phyloP scores from a whole-genome alignment of 192 early-diverging fungal genomes.

The Coemansia sp. region DNA sequence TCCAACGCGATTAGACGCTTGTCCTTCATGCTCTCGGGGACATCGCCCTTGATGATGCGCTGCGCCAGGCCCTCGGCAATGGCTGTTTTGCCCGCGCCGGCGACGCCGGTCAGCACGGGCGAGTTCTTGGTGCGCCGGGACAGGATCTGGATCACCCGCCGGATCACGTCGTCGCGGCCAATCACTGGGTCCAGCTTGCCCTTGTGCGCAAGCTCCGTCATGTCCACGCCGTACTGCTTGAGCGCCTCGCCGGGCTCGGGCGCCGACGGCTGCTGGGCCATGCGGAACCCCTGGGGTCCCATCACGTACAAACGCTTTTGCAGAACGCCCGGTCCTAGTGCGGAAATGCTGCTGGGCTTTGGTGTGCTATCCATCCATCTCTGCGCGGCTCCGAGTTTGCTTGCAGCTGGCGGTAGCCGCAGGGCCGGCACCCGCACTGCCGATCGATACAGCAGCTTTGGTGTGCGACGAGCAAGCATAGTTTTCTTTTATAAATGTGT shows the following conservation, averaged over 20 bases:
- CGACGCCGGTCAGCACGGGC: constrained; percentile 73
- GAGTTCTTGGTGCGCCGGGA: constrained; percentile 80
- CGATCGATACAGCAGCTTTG: not conserved
- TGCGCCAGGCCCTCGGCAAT: constrained; percentile 80
- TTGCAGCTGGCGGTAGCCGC: not conserved
- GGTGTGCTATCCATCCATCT: not conserved
- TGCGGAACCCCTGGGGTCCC: constrained; percentile 50
- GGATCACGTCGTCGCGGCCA: constrained; percentile 74
- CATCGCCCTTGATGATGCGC: constrained; percentile 71
- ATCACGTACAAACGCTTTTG: constrained; percentile 33
- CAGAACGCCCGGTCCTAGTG: not conserved
- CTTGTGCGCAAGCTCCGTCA: constrained; percentile 69
- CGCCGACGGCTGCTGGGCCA: constrained; percentile 40
- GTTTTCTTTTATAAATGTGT: no score
- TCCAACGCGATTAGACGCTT: constrained; percentile 72
- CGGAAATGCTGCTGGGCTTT: not conserved
- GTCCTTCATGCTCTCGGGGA: constrained; percentile 75
- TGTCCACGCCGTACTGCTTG: constrained; percentile 65
- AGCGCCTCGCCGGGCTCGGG: constrained; percentile 53
- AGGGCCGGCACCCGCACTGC: not conserved
- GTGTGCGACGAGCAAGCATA: not conserved
- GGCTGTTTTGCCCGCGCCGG: constrained; percentile 80
- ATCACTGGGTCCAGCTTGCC: constrained; percentile 84
- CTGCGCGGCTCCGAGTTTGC: not conserved
- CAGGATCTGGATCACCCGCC: constrained; percentile 73